Evolutionary conservation across 768 basidiomycete genomes (phyloP).

Genomic region (Tulasnella sp.): DNA sequence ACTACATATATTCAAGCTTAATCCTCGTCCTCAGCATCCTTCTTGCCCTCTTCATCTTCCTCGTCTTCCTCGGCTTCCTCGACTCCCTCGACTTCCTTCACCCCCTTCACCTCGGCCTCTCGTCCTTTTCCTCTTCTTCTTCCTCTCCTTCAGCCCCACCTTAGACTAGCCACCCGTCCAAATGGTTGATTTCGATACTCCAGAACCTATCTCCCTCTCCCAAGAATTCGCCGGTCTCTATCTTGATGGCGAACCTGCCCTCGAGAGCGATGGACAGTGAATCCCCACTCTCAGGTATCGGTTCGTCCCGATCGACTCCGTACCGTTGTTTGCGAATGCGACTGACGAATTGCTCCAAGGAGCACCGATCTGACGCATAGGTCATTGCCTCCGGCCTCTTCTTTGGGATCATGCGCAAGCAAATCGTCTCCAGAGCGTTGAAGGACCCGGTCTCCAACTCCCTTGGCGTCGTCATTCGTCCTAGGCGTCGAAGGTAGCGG

Average conservation of each 20-base stretch:
- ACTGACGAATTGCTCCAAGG: neutral
- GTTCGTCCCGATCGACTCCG: neutral
- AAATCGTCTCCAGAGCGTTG: neutral
- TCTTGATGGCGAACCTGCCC: neutral
- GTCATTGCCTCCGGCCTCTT: neutral
- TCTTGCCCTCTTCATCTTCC: no score
- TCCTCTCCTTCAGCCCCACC: neutral
- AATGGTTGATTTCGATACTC: neutral
- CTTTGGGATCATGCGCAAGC: neutral
- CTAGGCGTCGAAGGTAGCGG: neutral
- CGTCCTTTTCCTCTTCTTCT: no score
- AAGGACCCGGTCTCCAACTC: neutral
- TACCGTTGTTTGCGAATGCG: neutral
- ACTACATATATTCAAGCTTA: no score
- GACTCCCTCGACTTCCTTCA: no score
- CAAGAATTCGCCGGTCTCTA: neutral
- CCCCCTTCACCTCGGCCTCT: no score
- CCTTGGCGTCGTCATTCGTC: neutral
- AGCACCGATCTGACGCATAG: neutral
- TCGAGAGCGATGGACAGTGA: neutral
- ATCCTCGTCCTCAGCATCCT: no score
- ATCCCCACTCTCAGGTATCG: neutral
- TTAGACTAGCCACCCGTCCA: neutral
- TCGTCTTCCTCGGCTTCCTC: no score
- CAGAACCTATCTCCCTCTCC: neutral